A percentile compares a stretch with the other conserved stretches of the same genome.
These are phyloP conservation scores for Macrolepiota dolichaula DNA, from an alignment of 768 basidiomycete species.

Conservation along the genomic window DNA sequence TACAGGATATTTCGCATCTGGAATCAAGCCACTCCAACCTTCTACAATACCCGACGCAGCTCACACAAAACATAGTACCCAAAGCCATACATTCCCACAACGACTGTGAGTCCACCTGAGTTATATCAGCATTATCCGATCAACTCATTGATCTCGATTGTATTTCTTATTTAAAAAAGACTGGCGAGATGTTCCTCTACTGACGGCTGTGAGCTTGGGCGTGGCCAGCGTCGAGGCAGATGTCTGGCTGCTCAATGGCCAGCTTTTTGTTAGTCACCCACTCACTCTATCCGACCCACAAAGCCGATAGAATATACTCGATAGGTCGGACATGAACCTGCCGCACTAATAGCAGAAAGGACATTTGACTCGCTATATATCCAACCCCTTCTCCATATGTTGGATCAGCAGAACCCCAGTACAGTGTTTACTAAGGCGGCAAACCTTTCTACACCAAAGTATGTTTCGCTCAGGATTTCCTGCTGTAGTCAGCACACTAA, in stretches of 20 bases:
- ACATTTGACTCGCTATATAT: conserved; percentile 48
- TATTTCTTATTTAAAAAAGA: conserved; percentile 26
- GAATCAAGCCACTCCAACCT: conserved; percentile 33
- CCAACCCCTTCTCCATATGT: conserved; percentile 39
- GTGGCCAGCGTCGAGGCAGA: conserved; percentile 54
- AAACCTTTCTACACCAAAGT: conserved; percentile 40
- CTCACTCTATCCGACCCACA: neutral
- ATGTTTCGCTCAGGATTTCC: conserved; percentile 11
- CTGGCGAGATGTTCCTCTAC: conserved; percentile 49
- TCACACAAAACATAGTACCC: conserved; percentile 44
- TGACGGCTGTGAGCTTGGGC: conserved; percentile 45
- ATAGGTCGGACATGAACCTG: conserved; percentile 44
- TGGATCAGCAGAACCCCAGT: conserved; percentile 39
- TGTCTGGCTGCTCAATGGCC: conserved; percentile 43
- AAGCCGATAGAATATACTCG: neutral
- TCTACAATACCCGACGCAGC: conserved; percentile 42
- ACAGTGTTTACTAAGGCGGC: conserved; percentile 32
- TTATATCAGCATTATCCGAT: neutral
- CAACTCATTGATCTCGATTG: neutral
- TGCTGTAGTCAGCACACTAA: neutral
- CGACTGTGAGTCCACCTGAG: conserved; percentile 34
- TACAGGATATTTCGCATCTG: conserved; percentile 15
- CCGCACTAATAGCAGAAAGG: conserved; percentile 36
- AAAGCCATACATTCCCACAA: conserved; percentile 54
- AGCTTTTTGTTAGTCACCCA: conserved; percentile 33